Percentiles rank a stretch among this genome's conserved stretches.
These are phyloP conservation scores for Paramecium pentaurelia DNA, from an alignment of 73 alveolate genomes.

Conservation along the genomic window DNA sequence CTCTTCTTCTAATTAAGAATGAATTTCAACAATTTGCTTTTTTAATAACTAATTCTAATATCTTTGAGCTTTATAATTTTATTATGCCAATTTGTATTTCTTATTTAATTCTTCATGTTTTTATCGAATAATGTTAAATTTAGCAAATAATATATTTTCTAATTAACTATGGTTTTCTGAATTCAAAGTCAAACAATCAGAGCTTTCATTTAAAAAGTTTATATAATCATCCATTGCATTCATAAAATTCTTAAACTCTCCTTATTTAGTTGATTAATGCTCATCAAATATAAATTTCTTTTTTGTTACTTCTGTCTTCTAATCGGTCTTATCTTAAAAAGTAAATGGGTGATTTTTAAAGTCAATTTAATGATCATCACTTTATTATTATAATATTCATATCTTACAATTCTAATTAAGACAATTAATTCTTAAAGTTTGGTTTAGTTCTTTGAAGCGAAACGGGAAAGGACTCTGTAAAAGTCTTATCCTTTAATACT, in stretches of 20 bases:
- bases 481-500: slow-evolving; percentile 6
- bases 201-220: not conserved
- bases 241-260: slow-evolving; percentile 19
- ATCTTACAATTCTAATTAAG: not conserved
- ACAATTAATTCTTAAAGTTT: not conserved
- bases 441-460: not conserved
- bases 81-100: not conserved
- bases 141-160: not conserved
- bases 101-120: slow-evolving; percentile 15
- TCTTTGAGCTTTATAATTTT: not conserved
- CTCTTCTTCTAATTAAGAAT: not conserved
- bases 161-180: not conserved
- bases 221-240: slow-evolving; percentile 49
- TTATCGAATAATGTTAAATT: not conserved
- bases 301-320: slow-evolving; percentile 30
- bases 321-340: not conserved
- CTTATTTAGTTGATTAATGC: not conserved
- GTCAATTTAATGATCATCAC: not conserved
- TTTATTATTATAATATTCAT: not conserved
- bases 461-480: slow-evolving; percentile 34
- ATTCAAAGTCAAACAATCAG: not conserved
- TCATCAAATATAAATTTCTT: slow-evolving; percentile 32
- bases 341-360: not conserved
- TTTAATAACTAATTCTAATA: not conserved
- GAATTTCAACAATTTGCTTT: not conserved